phyloP scores from a whole-genome alignment of 495 filamentous ascomycete genomes.

The Oleoguttula mirabilis region DNA sequence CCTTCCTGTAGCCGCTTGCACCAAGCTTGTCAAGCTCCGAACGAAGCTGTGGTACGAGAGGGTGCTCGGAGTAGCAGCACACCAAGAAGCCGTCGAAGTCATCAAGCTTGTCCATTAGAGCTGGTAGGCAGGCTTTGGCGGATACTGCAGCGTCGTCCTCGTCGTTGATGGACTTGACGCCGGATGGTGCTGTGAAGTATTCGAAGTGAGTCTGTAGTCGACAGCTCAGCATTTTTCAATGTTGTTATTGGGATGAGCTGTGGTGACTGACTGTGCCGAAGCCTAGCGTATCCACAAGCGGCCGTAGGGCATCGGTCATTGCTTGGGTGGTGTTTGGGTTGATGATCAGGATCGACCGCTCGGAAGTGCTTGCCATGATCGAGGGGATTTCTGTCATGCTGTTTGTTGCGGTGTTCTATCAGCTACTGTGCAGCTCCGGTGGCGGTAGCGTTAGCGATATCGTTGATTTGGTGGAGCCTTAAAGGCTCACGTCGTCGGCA shows the following conservation, averaged over 20 bases:
- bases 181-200: constrained; percentile 45
- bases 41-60: constrained; percentile 52
- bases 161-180: constrained; percentile 55
- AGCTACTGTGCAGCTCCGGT: no score
- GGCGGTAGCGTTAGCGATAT: no score
- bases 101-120: constrained; percentile 39
- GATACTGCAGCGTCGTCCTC: constrained; percentile 41
- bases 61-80: constrained; percentile 82
- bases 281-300: constrained; percentile 45
- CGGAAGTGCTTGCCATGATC: no score
- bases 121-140: constrained; percentile 41
- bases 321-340: constrained; percentile 78
- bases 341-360: constrained; percentile 78
- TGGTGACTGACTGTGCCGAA: constrained; percentile 34
- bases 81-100: constrained; percentile 67
- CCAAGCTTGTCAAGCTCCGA: not conserved
- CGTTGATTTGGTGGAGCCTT: no score
- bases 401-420: no score
- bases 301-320: constrained; percentile 68
- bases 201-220: constrained; percentile 33
- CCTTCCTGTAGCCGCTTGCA: constrained; percentile 27
- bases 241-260: not conserved
- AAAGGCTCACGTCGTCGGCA: no score
- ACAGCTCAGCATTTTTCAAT: not conserved
- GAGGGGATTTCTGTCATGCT: no score